Evolutionary conservation across 1,284 basidiomycete genomes (phyloP), one percentile per base, ranked within the genome.

Genomic region (Xerocomus amazonicus): DNA sequence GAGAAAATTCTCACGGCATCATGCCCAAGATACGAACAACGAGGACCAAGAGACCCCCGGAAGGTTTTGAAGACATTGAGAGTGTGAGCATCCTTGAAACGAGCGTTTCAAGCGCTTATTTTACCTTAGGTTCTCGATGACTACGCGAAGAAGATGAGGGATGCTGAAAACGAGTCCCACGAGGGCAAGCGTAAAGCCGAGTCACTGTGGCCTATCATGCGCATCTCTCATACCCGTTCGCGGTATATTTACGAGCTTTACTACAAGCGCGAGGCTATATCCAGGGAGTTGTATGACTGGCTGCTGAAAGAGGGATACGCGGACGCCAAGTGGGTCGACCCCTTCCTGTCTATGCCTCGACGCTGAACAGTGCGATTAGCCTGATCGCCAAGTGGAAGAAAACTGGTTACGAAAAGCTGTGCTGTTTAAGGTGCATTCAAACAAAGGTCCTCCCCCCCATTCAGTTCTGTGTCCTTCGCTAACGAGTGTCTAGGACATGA

Each of bases 331-430:
- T 97, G 67, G 69, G 92, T 78, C 41, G 19, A 3, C 19, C 43
- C 38, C 46, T 45, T 36, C n/a, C 40, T 39, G 14, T 49, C 37
- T 33, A 31, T 41, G 41, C 39, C 43, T 39, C 46, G 51, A 43
- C 29, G n/a, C 54, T 56, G 35, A 52, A 23, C 39, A 39, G 42
- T 13, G 19, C 19, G 19, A 29, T 34, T 60, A 98, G 96, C 63
- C 74, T 99, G 68, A 92, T 99, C 69, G 97, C 97, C 29, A 99
- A 99, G 70, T 99, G 97, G 97, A 99, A 99, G 77, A 97, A 97
- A 72, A 76, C 90, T 9, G 97, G 97, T 3, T 99, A 99, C 69
- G 97, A 99, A 73, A 98, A 98, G 67, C 77, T 99, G 32, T 99
- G 97, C 69, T 99, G 97, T 66, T 75, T 98, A 43, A 78, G 97